Evolutionary conservation across 2,329 filamentous ascomycete species (phyloP).

Genomic region (Talaromyces sp.): DNA sequence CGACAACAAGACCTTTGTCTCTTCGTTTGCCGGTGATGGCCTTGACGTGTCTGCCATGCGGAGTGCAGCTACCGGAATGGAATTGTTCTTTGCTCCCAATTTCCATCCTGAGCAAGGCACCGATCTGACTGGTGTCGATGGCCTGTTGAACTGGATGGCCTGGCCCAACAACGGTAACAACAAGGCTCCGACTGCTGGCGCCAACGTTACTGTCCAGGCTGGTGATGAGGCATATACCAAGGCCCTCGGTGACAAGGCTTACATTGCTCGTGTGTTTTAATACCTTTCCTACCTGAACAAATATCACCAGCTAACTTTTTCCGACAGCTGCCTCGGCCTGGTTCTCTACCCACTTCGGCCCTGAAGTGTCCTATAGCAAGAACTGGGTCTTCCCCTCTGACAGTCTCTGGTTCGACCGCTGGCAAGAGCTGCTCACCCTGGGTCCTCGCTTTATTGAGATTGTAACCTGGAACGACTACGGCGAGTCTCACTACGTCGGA

Average conservation of each 20-base stretch:
- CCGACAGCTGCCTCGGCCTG: conserved; percentile 40
- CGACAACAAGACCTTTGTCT: conserved; percentile 47
- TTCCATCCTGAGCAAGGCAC: conserved; percentile 38
- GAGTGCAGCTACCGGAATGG: conserved; percentile 34
- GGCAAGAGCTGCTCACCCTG: conserved; percentile 38
- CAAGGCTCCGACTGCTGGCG: conserved; percentile 41
- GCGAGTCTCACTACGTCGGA: conserved; percentile 51
- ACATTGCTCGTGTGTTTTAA: conserved; percentile 40
- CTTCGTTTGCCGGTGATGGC: conserved; percentile 48
- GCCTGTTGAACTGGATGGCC: conserved; percentile 40
- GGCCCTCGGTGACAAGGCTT: conserved; percentile 36
- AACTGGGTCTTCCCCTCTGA: conserved; percentile 48
- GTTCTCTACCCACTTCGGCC: conserved; percentile 49
- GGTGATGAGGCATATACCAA: conserved; percentile 30
- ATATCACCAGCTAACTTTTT: conserved; percentile 2
- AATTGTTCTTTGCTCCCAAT: conserved; percentile 47
- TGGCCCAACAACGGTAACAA: conserved; percentile 42
- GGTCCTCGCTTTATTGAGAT: conserved; percentile 46
- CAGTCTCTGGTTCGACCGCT: conserved; percentile 39
- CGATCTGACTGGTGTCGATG: conserved; percentile 34
- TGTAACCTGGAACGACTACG: conserved; percentile 48
- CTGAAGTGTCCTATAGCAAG: conserved; percentile 43
- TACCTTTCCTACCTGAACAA: no score
- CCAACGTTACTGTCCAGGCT: conserved; percentile 35
- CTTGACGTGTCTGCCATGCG: conserved; percentile 40